Evolutionary conservation across 1,284 basidiomycete species (phyloP).

Genomic region (Porodaedalea pini): DNA sequence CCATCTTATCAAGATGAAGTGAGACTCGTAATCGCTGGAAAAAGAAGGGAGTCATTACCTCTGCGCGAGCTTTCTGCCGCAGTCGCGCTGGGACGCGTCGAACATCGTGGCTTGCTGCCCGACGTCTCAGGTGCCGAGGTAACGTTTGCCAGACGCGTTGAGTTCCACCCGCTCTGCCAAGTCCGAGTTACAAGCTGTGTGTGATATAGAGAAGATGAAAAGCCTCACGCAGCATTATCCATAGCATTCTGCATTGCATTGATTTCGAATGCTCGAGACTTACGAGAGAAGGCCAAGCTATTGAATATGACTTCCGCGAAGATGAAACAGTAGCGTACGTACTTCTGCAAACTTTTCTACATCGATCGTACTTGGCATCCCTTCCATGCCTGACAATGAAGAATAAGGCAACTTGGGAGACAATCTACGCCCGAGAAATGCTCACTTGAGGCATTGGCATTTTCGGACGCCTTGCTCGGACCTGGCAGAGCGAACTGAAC

Average conservation of each 20-base stretch:
- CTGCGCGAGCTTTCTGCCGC: conserved; percentile 73
- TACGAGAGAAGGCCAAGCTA: conserved; percentile 10
- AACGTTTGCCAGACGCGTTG: conserved; percentile 88
- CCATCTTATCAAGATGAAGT: conserved; percentile 64
- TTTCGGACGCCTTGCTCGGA: not conserved
- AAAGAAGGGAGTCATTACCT: conserved; percentile 49
- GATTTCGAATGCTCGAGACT: conserved; percentile 87
- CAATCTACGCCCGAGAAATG: not conserved
- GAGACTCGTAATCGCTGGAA: not conserved
- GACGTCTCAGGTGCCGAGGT: conserved; percentile 81
- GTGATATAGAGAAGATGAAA: not conserved
- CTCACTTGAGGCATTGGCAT: not conserved
- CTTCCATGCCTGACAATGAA: conserved; percentile 44
- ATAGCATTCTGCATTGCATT: conserved; percentile 84
- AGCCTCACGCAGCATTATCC: conserved; percentile 64
- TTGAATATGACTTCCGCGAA: not conserved
- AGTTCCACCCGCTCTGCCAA: conserved; percentile 47
- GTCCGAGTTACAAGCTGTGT: not conserved
- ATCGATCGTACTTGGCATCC: conserved; percentile 72
- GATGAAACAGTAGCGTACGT: not conserved
- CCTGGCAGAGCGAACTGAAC: conserved; percentile 44
- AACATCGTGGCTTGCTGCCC: conserved; percentile 91
- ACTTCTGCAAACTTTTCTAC: conserved; percentile 88
- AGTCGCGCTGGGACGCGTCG: conserved; percentile 82
- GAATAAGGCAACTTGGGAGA: not conserved